Percentiles rank a stretch among this genome's conserved stretches.
Evolutionary conservation across 805 yeast species (phyloP).

Genomic region (Lachancea lanzarotensis): DNA sequence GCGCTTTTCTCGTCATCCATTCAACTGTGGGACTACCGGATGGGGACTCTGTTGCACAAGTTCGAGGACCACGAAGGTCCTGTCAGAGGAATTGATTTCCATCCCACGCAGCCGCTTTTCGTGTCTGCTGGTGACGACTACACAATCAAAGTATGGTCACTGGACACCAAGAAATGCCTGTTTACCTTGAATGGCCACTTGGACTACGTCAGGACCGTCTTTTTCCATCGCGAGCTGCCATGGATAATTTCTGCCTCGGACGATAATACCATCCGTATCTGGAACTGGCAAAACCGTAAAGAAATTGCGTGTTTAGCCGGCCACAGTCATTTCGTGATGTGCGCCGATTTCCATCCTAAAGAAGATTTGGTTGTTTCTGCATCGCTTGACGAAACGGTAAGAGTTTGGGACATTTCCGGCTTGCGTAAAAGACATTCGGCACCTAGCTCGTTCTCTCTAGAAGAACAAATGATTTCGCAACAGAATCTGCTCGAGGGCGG

Average conservation of each 20-base stretch:
- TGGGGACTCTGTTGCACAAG: conserved; percentile 95
- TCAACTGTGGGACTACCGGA: conserved; percentile 98
- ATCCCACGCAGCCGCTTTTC: conserved; percentile 95
- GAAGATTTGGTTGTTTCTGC: conserved; percentile 94
- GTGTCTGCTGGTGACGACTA: conserved; percentile 98
- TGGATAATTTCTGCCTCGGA: conserved; percentile 96
- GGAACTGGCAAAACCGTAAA: conserved; percentile 99
- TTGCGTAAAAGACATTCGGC: conserved; percentile 94
- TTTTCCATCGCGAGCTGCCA: conserved; percentile 92
- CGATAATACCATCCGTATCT: conserved; percentile 96
- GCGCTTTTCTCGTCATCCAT: conserved; percentile 97
- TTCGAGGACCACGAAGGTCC: conserved; percentile 99
- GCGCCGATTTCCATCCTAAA: conserved; percentile 94
- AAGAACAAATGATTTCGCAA: conserved; percentile 41
- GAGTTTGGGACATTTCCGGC: conserved; percentile 98
- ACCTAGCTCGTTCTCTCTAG: conserved; percentile 44
- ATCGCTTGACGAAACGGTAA: conserved; percentile 94
- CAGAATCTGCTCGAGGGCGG: conserved; percentile 82
- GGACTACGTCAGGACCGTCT: conserved; percentile 91
- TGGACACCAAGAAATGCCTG: conserved; percentile 82
- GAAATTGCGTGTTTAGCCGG: conserved; percentile 97
- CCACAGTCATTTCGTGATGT: conserved; percentile 96
- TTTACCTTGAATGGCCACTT: conserved; percentile 90
- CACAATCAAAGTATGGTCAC: conserved; percentile 91
- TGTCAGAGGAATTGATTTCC: conserved; percentile 91